Percentiles rank a stretch among this genome's conserved stretches.
Evolutionary conservation across 108 stramenopile genomes (phyloP).

Genomic region (Schizochytrium sp.): DNA sequence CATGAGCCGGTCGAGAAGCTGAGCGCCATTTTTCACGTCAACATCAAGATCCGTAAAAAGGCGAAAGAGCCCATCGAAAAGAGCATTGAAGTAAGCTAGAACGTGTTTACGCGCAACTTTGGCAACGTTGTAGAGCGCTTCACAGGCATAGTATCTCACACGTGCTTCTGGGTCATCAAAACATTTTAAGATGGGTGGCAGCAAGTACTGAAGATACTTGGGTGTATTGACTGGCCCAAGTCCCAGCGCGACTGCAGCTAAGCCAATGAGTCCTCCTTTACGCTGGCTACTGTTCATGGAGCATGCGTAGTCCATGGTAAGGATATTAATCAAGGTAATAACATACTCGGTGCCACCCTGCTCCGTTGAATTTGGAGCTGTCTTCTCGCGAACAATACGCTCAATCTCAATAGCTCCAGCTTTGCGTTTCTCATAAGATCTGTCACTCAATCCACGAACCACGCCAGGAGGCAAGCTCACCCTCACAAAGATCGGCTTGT

Average conservation of each 20-base stretch:
- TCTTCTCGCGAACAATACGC: constrained; percentile 73
- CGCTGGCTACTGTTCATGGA: constrained; percentile 96
- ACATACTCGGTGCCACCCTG: constrained; percentile 79
- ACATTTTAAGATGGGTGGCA: constrained; percentile 96
- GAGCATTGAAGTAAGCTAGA: constrained; percentile 88
- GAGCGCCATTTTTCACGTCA: constrained; percentile 97
- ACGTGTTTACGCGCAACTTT: constrained; percentile 91
- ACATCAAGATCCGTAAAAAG: constrained; percentile 95
- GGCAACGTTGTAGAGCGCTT: constrained; percentile 95
- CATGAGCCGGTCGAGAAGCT: constrained; percentile 90
- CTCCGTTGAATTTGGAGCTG: constrained; percentile 85
- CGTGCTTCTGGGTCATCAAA: constrained; percentile 96
- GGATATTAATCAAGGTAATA: constrained; percentile 83
- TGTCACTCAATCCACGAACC: constrained; percentile 89
- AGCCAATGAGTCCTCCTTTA: constrained; percentile 96
- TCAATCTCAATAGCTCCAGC: constrained; percentile 97
- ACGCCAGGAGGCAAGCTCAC: constrained; percentile 84
- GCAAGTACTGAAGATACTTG: constrained; percentile 82
- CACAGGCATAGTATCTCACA: constrained; percentile 98
- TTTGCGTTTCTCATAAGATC: constrained; percentile 98
- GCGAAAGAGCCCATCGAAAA: constrained; percentile 95
- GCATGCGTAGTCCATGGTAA: constrained; percentile 95
- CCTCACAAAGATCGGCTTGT: constrained; percentile 19
- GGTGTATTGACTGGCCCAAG: constrained; percentile 75
- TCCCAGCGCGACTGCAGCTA: constrained; percentile 95